A percentile compares a stretch with the other conserved stretches of the same genome.
Evolutionary conservation across 768 basidiomycete species (phyloP).

Genomic region (Leccinum subtestaceum): DNA sequence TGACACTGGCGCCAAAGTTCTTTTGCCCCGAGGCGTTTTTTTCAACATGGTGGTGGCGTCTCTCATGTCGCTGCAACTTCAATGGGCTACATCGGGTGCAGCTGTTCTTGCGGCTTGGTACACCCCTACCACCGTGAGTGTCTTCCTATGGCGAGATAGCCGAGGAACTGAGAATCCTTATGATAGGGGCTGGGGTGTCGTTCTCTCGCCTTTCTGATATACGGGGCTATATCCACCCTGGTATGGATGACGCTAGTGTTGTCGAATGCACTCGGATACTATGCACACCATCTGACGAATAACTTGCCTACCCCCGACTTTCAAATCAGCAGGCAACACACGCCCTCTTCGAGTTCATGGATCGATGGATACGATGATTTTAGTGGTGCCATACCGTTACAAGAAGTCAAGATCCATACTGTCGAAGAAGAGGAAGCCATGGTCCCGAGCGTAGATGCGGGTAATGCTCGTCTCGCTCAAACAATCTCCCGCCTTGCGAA

Average conservation of each 20-base stretch:
- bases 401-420: background rate
- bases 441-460: too few species aligned
- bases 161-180: background rate
- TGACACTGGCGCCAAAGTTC: background rate
- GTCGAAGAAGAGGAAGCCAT: background rate
- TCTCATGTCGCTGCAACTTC: slow-evolving; percentile 27
- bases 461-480: background rate
- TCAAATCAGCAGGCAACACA: background rate
- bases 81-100: slow-evolving; percentile 33
- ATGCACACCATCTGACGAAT: slow-evolving; percentile 8
- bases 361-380: background rate
- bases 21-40: slow-evolving; percentile 22
- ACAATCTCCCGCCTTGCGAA: slow-evolving; percentile 4
- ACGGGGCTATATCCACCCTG: slow-evolving; percentile 27
- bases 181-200: slow-evolving; percentile 34
- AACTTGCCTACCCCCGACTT: background rate
- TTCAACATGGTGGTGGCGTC: slow-evolving; percentile 31
- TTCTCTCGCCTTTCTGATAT: slow-evolving; percentile 32
- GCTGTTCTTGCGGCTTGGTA: slow-evolving; percentile 28
- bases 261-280: slow-evolving; percentile 28
- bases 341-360: background rate
- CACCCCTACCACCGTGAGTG: slow-evolving; percentile 30
- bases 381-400: background rate
- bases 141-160: background rate
- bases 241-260: slow-evolving; percentile 31